Evolutionary conservation across 2,329 filamentous ascomycete species (phyloP), one percentile per base, ranked within the genome.

Genomic region (Magnaporthiopsis rhizophila): DNA sequence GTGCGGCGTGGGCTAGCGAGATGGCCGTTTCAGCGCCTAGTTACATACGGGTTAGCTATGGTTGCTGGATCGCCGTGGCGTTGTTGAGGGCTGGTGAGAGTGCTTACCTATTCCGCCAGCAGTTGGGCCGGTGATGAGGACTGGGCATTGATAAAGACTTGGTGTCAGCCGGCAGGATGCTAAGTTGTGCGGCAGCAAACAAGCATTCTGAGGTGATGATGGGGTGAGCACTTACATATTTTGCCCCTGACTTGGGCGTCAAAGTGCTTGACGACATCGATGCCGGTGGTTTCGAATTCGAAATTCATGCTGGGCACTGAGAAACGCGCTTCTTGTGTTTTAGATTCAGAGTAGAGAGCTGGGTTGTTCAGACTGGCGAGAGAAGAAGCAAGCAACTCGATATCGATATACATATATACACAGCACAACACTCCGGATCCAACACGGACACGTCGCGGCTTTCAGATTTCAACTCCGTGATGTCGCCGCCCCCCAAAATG

Each of bases 91-190:
- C 18, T 9, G 18, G 7, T 21, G 21, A 3, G 18, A 8, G 3
- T 21, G 12, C 45, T 53, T 8, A 3, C 66, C 68, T 32, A 69
- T 64, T 26, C 65, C 67, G 3, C 56, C 30, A 8, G 63, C 59
- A 21, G 65, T 66, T 13, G 66, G 62, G 38, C 68, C 68, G 3
- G 68, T 69, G 64, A 69, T 66, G 50, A 68, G 53, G 32, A 68
- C 67, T 66, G 15, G 21, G 45, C 12, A 26, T 53, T 8, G 45
- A 34, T n/a, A 26, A 13, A 50, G 32, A 36, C 26, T 56, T 50
- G 36, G 7, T 62, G 34, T 61, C 15, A 53, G 45, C 18, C 21
- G 12, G 21, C 45, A n/a, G 8, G 45, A 50, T 30, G 24, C 26
- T n/a, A 28, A 21, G 26, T 0, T 6, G 18, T 18, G 38, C 21